phyloP scores from a whole-genome alignment of 306 rosid species.

The Quercus berberidifolia region DNA sequence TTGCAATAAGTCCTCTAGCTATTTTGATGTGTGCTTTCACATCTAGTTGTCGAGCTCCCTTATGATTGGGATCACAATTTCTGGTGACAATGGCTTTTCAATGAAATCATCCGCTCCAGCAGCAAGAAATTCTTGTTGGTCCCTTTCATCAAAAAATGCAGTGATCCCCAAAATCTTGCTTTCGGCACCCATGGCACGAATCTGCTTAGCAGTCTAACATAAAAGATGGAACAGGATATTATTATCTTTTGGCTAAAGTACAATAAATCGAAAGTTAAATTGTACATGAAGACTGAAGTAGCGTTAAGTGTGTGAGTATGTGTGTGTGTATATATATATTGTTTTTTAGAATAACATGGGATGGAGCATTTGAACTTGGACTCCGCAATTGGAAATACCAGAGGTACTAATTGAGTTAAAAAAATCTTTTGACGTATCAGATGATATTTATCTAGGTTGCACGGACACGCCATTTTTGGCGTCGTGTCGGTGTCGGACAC shows the following conservation, averaged over 20 bases:
- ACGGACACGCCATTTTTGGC: too few species aligned
- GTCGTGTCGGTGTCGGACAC: too few species aligned
- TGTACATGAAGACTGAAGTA: not conserved
- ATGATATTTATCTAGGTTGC: too few species aligned
- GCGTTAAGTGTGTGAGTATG: too few species aligned
- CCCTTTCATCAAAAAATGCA: not conserved
- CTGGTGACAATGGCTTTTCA: constrained; percentile 22
- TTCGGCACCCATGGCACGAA: constrained; percentile 11
- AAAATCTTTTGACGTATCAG: too few species aligned
- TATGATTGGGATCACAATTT: constrained; percentile 20
- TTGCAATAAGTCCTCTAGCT: not conserved
- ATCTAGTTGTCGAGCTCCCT: constrained; percentile 5
- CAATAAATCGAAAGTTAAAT: not conserved
- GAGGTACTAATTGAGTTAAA: too few species aligned
- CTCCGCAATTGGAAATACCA: too few species aligned
- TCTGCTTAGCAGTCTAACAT: constrained; percentile 12
- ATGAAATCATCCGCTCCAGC: constrained; percentile 18
- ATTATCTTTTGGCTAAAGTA: not conserved
- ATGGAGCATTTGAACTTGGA: too few species aligned
- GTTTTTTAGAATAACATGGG: too few species aligned
- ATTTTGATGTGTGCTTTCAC: not conserved
- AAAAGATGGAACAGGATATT: not conserved
- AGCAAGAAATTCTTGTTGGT: constrained; percentile 8
- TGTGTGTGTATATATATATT: too few species aligned
- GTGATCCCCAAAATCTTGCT: constrained; percentile 22